Base-by-base conservation (phyloP, 352 stramenopile species). In the Phytophthora europaea region DNA sequence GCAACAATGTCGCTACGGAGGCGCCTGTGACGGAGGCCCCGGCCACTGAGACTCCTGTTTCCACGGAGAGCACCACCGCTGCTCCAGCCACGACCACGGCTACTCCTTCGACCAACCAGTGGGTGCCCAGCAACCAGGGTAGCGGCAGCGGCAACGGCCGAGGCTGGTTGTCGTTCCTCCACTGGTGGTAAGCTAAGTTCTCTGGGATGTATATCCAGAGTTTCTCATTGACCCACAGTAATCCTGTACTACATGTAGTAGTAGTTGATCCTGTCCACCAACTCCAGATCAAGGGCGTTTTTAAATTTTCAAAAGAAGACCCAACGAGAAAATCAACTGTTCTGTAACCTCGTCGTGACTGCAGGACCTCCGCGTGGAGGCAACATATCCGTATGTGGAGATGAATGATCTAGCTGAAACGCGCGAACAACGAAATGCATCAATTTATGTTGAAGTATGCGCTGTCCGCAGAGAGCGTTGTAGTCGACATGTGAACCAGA, bases 61-160 rank as follows among this genome's bases (percentile, higher is more conserved):
- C 47, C 20, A 50, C 43, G 43, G 16, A 50, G 16, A 26, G n/a
- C n/a, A 53, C 47, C 47, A 53, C n/a, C 47, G 9, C 47, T 53
- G 47, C 47, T 7, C 47, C 47, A 53, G 47, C 20, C 20, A 15
- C 47, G 20, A 53, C 47, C 9, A 53, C n/a, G 47, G 47, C 47
- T 53, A 53, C 47, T 53, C 47, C 47, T 53, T 53, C 47, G 47
- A 53, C 47, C n/a, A 53, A 53, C 47, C 47, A 53, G 47, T 53
- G 47, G 47, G 18, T 8, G 7, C 43, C 22, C 43, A 53, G 16
- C 47, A 53, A 3, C 47, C 47, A 53, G 20, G 47, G 47, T n/a
- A 53, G 47, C 20, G 40, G 40, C 40, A 48, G 2, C 40, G 28
- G 28, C 28, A 31, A 50, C 43, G 18, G 15, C n/a, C 47, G 4